A percentile compares a stretch with the other conserved stretches of the same genome.
Conservation (phyloP, 257 asterid species). For the Penstemon eatonii region DNA sequence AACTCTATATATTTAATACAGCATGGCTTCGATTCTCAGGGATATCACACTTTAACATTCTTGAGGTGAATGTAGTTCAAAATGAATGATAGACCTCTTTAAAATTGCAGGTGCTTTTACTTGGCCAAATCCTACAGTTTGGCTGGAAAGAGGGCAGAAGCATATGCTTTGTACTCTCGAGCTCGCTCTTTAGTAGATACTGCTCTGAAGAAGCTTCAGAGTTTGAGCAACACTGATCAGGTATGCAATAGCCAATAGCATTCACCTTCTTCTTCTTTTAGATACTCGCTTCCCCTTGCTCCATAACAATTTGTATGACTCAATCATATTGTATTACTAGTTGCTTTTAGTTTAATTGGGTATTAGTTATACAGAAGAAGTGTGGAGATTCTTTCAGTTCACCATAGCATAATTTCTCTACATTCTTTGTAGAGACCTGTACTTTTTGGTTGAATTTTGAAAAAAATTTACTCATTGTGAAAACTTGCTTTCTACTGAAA, state of each 20-base stretch:
- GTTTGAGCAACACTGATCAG: slow-evolving; percentile 54
- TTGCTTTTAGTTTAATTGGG: neutral
- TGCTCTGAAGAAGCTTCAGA: slow-evolving; percentile 60
- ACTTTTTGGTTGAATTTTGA: slow-evolving; percentile 12
- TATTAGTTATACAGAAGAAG: neutral
- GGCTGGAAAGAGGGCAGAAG: slow-evolving; percentile 93
- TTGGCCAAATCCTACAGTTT: slow-evolving; percentile 90
- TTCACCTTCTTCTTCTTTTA: slow-evolving; percentile 15
- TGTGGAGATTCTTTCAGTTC: slow-evolving; percentile 16
- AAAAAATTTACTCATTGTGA: slow-evolving; percentile 8
- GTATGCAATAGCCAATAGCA: slow-evolving; percentile 36
- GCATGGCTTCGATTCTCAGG: slow-evolving; percentile 6
- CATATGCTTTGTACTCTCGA: slow-evolving; percentile 71
- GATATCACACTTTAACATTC: neutral
- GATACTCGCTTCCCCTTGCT: slow-evolving; percentile 1
- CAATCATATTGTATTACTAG: neutral
- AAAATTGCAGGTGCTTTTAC: slow-evolving; percentile 84
- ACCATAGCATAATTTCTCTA: no score
- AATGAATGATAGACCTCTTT: slow-evolving; percentile 23
- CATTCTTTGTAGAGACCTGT: slow-evolving; percentile 7
- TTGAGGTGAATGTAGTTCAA: slow-evolving; percentile 16
- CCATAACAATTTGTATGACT: slow-evolving; percentile 8
- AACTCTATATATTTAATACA: neutral
- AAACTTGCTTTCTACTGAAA: slow-evolving; percentile 10
- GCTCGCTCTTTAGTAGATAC: slow-evolving; percentile 67